phyloP scores from a whole-genome alignment of 805 yeast species.

The Barnettozyma siamensis region DNA sequence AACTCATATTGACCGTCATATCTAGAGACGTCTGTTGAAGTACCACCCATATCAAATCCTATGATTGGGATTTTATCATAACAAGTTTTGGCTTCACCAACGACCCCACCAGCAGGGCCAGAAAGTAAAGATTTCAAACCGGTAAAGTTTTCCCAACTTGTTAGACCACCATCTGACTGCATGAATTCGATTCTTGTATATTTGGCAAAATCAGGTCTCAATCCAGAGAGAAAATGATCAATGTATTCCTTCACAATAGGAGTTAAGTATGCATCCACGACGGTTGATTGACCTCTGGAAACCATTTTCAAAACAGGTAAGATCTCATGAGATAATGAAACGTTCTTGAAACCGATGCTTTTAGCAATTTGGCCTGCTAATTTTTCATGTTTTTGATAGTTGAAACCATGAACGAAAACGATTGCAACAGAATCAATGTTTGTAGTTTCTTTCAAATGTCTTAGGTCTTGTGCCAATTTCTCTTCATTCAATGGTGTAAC shows the following conservation, averaged over 20 bases:
- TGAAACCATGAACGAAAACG: slow-evolving; percentile 32
- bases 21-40: slow-evolving; percentile 36
- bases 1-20: slow-evolving; percentile 27
- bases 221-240: slow-evolving; percentile 30
- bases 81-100: slow-evolving; percentile 50
- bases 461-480: slow-evolving; percentile 17
- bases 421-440: slow-evolving; percentile 29
- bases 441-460: slow-evolving; percentile 22
- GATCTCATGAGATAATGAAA: slow-evolving; percentile 31
- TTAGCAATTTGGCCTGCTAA: slow-evolving; percentile 29
- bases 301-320: slow-evolving; percentile 34
- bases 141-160: slow-evolving; percentile 45
- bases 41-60: slow-evolving; percentile 40
- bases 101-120: slow-evolving; percentile 62
- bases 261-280: slow-evolving; percentile 38
- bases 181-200: slow-evolving; percentile 42
- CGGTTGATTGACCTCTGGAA: slow-evolving; percentile 38
- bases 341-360: slow-evolving; percentile 27
- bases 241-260: slow-evolving; percentile 39
- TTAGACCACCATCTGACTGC: slow-evolving; percentile 57
- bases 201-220: slow-evolving; percentile 30
- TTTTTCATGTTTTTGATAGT: slow-evolving; percentile 34
- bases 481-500: slow-evolving; percentile 29
- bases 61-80: slow-evolving; percentile 34
- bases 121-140: slow-evolving; percentile 49